Evolutionary conservation across 306 rosid genomes (phyloP).

Genomic region (Coriaria nepalensis): DNA sequence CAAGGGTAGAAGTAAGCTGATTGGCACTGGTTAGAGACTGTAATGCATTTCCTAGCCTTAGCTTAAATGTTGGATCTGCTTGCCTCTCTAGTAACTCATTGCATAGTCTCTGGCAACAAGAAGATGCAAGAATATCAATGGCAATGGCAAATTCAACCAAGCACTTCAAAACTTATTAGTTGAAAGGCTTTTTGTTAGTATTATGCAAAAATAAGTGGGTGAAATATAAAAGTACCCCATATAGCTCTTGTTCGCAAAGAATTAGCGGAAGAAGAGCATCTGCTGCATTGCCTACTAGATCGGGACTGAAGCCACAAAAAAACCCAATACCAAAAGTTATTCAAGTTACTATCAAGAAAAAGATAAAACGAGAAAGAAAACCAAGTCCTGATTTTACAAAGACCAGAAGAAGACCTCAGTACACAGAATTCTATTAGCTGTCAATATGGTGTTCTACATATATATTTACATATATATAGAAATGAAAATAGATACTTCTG

Average conservation of each 20-base stretch:
- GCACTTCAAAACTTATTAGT: no score
- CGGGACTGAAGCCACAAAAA: slow-evolving; percentile 45
- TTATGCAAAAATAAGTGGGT: no score
- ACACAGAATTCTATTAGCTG: no score
- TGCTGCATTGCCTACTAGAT: slow-evolving; percentile 83
- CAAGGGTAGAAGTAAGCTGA: slow-evolving; percentile 69
- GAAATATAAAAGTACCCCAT: slow-evolving; percentile 47
- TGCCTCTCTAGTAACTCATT: slow-evolving; percentile 70
- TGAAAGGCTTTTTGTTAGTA: no score
- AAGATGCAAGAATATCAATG: not conserved
- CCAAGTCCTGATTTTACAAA: no score
- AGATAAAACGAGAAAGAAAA: no score
- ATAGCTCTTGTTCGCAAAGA: slow-evolving; percentile 78
- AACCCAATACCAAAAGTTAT: slow-evolving; percentile 3
- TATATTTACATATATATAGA: not conserved
- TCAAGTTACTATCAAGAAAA: no score
- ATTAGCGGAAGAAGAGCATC: slow-evolving; percentile 86
- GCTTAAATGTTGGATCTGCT: slow-evolving; percentile 43
- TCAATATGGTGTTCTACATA: no score
- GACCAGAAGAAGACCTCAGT: no score
- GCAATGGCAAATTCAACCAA: not conserved
- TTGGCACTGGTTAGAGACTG: slow-evolving; percentile 62
- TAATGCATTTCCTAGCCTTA: slow-evolving; percentile 65
- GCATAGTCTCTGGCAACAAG: slow-evolving; percentile 49
- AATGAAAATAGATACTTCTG: no score